Evolutionary conservation across 2,329 filamentous ascomycete species (phyloP).

Genomic region (Fusarium fracticaudum): DNA sequence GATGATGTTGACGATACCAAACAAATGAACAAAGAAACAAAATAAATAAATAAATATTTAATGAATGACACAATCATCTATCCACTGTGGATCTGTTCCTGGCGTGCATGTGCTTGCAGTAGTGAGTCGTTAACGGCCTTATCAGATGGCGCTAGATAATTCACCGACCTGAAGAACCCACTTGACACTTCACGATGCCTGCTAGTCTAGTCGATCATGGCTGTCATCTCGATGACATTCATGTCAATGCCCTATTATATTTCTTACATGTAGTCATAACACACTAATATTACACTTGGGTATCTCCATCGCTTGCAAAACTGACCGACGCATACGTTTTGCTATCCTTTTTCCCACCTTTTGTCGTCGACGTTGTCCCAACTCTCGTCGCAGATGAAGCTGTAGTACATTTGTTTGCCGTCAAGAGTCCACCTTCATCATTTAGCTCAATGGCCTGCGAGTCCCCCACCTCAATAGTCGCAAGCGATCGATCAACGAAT

Average conservation of each 20-base stretch:
- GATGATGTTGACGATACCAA: slow-evolving; percentile 28
- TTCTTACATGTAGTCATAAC: neutral
- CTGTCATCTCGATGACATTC: neutral
- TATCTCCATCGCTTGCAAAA: slow-evolving; percentile 18
- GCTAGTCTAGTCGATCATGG: slow-evolving; percentile 7
- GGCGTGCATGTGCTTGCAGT: slow-evolving; percentile 11
- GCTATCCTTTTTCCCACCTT: neutral
- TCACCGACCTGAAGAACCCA: neutral
- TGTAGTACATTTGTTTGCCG: neutral
- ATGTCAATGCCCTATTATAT: neutral
- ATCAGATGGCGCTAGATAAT: slow-evolving; percentile 22
- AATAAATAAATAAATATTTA: slow-evolving; percentile 20
- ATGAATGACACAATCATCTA: slow-evolving; percentile 4
- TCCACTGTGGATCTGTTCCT: slow-evolving; percentile 23
- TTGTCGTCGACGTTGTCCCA: neutral
- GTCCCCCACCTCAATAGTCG: neutral
- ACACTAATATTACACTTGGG: neutral
- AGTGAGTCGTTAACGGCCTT: neutral
- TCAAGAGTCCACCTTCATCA: neutral
- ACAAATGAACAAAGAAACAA: neutral
- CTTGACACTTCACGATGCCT: slow-evolving; percentile 9
- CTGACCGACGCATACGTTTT: neutral
- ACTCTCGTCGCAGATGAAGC: neutral
- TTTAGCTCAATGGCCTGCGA: neutral
- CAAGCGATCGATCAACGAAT: slow-evolving; percentile 23